These are phyloP conservation scores for Talaromyces sp. DNA, from an alignment of 2,329 filamentous ascomycete species.

Conservation along the genomic window DNA sequence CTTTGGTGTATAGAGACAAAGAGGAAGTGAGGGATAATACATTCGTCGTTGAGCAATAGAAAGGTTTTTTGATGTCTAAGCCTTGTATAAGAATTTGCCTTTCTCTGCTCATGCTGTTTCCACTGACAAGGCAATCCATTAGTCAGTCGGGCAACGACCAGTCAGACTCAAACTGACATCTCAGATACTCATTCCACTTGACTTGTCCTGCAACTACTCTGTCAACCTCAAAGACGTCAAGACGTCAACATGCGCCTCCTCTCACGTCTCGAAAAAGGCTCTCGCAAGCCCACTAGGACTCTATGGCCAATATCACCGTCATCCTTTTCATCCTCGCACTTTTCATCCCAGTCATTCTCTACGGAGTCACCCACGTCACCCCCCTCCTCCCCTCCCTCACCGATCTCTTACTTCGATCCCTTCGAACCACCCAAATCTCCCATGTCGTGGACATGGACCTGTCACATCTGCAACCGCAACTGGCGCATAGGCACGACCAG, in stretches of 20 bases:
- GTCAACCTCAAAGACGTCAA: background rate
- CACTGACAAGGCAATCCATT: background rate
- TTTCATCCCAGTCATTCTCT: too few relatives aligned
- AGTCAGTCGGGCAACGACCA: background rate
- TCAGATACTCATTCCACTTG: background rate
- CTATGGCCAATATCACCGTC: background rate
- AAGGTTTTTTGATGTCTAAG: background rate
- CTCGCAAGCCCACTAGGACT: background rate
- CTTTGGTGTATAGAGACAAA: background rate
- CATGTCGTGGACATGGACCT: constrained; percentile 52
- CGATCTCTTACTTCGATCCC: background rate
- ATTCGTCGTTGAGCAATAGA: background rate
- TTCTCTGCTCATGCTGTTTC: background rate
- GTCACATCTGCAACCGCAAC: constrained; percentile 48
- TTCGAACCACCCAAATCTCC: background rate
- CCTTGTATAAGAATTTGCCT: background rate
- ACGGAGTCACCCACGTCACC: background rate
- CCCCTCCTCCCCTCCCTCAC: background rate
- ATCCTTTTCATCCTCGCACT: too few relatives aligned
- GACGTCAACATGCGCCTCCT: background rate
- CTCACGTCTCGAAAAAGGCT: background rate
- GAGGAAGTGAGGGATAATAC: background rate
- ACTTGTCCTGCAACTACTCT: background rate
- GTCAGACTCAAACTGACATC: background rate
- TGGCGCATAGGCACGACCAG: constrained; percentile 51